A percentile compares a stretch with the other conserved stretches of the same genome.
These are phyloP conservation scores for Pythium brachiatum DNA, from an alignment of 352 stramenopile species.

Conservation along the genomic window DNA sequence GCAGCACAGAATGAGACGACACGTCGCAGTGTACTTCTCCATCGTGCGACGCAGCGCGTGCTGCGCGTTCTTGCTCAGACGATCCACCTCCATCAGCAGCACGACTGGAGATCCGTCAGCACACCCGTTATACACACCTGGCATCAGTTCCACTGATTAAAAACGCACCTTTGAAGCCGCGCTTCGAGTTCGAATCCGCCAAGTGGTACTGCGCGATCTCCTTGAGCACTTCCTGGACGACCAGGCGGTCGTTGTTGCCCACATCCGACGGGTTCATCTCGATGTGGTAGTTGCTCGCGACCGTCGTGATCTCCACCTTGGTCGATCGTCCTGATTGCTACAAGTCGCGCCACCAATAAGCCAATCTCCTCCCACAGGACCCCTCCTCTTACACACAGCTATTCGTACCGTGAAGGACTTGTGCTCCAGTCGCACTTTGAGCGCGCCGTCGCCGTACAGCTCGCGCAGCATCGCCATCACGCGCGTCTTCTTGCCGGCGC, in stretches of 20 bases:
- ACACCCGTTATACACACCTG: not conserved
- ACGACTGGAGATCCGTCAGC: constrained; percentile 71
- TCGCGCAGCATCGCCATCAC: constrained; percentile 95
- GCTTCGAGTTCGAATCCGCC: constrained; percentile 69
- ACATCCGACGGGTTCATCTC: constrained; percentile 98
- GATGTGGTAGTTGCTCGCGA: constrained; percentile 98
- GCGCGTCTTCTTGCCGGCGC: constrained; percentile 98
- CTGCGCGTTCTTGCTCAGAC: constrained; percentile 97
- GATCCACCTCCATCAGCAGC: constrained; percentile 97
- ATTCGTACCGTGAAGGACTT: constrained; percentile 89
- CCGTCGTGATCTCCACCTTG: constrained; percentile 97
- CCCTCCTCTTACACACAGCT: not conserved
- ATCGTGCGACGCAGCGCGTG: constrained; percentile 96
- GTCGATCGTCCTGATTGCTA: constrained; percentile 69
- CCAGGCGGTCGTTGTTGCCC: constrained; percentile 95
- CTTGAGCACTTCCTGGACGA: constrained; percentile 99
- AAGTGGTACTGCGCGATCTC: constrained; percentile 96
- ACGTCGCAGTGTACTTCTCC: constrained; percentile 95
- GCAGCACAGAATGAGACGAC: constrained; percentile 97
- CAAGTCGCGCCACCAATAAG: not conserved
- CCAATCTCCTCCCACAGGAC: no score
- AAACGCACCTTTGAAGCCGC: constrained; percentile 59
- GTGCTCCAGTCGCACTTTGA: constrained; percentile 89
- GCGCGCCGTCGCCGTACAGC: constrained; percentile 94
- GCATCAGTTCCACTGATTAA: not conserved